Percentiles rank a stretch among this genome's conserved stretches.
These are phyloP conservation scores for Aphanomyces stellatus DNA, from an alignment of 352 stramenopile species.

Conservation along the genomic window DNA sequence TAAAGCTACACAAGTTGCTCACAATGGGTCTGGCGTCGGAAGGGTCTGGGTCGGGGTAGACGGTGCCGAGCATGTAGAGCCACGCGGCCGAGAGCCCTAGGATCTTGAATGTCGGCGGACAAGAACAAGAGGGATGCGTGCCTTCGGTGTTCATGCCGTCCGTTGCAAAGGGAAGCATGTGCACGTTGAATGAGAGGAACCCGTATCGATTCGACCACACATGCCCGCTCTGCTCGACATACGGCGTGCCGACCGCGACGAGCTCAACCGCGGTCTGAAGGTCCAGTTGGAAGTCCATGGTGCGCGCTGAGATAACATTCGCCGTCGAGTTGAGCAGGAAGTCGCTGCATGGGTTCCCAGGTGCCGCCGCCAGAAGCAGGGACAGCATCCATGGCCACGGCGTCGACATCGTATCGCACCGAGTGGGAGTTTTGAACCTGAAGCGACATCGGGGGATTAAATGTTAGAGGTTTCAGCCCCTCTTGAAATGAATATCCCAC, in stretches of 20 bases:
- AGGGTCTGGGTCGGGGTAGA: conserved; percentile 39
- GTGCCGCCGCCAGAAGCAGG: not conserved
- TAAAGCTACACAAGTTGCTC: conserved; percentile 51
- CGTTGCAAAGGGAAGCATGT: conserved; percentile 35
- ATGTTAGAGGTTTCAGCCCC: not conserved
- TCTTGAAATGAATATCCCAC: not conserved
- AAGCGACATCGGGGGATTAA: no score
- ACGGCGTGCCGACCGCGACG: conserved; percentile 33
- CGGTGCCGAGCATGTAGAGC: conserved; percentile 36
- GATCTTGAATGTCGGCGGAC: not conserved
- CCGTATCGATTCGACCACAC: conserved; percentile 32
- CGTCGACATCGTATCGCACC: not conserved
- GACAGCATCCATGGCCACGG: not conserved
- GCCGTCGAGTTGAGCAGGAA: conserved; percentile 41
- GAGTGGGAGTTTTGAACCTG: no score
- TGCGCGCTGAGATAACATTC: conserved; percentile 34
- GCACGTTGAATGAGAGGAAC: conserved; percentile 45
- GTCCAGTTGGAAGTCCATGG: conserved; percentile 53
- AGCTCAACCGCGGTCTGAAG: conserved; percentile 36
- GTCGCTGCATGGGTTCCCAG: conserved; percentile 52
- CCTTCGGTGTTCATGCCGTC: conserved; percentile 47
- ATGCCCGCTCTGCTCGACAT: conserved; percentile 37
- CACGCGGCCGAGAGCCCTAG: conserved; percentile 39
- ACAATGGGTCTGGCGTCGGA: conserved; percentile 35
- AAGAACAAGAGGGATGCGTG: not conserved